Evolutionary conservation across 805 yeast species (phyloP), one percentile per base, ranked within the genome.

Genomic region (Brettanomyces anomalus): DNA sequence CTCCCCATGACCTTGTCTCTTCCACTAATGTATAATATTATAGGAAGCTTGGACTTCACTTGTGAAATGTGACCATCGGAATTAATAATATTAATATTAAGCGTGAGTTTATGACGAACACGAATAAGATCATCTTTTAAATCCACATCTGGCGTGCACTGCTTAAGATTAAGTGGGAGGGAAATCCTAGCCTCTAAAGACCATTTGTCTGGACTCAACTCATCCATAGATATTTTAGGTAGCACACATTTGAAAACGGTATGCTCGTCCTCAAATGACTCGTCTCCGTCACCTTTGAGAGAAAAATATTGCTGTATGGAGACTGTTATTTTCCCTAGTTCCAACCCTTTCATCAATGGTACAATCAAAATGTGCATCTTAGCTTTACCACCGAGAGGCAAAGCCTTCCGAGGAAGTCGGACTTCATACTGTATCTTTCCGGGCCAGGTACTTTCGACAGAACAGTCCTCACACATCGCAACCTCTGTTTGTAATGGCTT

Each of bases 371-470:
- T 51, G 43, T 60, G 58, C 19, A 75, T 60, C 13, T 72, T 70
- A 10, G 70, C 54, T 3, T 52, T 53, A 2, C 73, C 62, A 1
- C 79, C 79, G 4, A 74, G 45, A 0, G 80, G 72, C 4, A 75
- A 55, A 0, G 70, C 74, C 42, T 66, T 70, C 36, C 60, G 62
- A 1, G 67, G 66, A 18, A 74, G 46, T 37, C 60, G 54, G 3
- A 75, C 76, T 39, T 63, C 65, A 49, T 75, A 75, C 47, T 74
- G 76, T 20, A 73, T 61, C 48, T 74, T 74, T 0, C 67, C 68
- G 0, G 77, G 71, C 81, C 81, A 75, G 2, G 70, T 62, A 50
- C 71, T 72, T 45, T 66, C 66, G 39, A 74, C 66, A 20, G 72
- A 70, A 35, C 71, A 65, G 37, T 65, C 67, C 48, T 72, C 75